These are phyloP conservation scores for Silene conica DNA, from an alignment of 148 eudicot genomes.

Conservation along the genomic window DNA sequence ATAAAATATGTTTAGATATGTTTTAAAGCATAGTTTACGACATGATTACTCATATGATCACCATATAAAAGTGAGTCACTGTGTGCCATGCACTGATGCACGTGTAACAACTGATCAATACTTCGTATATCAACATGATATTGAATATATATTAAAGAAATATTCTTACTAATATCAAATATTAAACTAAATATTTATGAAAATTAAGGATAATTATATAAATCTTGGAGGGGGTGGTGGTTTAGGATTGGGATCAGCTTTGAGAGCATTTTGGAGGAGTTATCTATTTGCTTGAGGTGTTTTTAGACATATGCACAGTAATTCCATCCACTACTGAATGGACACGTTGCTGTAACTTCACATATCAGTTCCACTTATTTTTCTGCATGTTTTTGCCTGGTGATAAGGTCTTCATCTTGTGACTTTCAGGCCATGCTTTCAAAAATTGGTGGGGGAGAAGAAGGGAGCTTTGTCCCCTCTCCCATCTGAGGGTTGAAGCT, in stretches of 20 bases:
- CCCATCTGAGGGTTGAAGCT: neutral
- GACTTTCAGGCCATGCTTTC: neutral
- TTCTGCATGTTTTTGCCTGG: neutral
- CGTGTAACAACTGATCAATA: too few species aligned
- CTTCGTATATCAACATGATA: too few species aligned
- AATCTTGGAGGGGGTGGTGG: neutral
- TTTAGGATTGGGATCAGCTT: neutral
- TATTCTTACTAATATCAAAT: too few species aligned
- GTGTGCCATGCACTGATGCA: too few species aligned
- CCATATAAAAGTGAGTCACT: too few species aligned
- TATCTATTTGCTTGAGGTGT: neutral
- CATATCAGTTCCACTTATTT: neutral
- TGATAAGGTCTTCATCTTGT: slow-evolving; percentile 1
- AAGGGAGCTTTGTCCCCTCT: neutral
- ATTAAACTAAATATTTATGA: too few species aligned
- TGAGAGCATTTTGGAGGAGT: neutral
- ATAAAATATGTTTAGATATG: too few species aligned
- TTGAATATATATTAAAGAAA: too few species aligned
- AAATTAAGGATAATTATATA: too few species aligned
- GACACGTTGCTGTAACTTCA: neutral
- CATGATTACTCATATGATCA: too few species aligned
- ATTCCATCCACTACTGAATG: neutral
- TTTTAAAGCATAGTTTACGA: too few species aligned
- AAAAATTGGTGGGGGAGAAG: neutral
- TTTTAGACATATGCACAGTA: neutral